phyloP scores from a whole-genome alignment of 2,329 filamentous ascomycete species.

The Ceratocystis cubensis region DNA sequence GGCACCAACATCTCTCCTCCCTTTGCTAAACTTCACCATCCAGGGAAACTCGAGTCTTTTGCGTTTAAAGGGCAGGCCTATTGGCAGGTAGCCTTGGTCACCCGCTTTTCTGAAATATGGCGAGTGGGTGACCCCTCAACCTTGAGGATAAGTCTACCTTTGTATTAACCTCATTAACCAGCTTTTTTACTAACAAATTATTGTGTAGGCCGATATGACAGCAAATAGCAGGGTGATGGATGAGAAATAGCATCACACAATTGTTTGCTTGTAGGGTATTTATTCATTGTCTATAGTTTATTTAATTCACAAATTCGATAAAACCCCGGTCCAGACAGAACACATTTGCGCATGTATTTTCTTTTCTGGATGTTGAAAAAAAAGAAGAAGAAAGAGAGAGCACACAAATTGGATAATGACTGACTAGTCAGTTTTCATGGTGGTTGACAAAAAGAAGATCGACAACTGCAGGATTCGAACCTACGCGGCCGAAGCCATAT shows the following conservation, averaged over 20 bases:
- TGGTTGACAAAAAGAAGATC: background rate
- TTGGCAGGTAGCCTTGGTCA: constrained; percentile 2
- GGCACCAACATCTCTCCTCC: background rate
- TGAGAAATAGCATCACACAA: background rate
- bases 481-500: constrained; percentile 20
- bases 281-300: no score
- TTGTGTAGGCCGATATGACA: background rate
- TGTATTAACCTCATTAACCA: background rate
- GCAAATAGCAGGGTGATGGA: background rate
- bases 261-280: no score
- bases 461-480: constrained; percentile 20
- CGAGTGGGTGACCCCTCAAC: constrained; percentile 9
- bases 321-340: no score
- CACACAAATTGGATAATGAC: no score
- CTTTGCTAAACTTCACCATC: background rate
- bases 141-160: constrained; percentile 11
- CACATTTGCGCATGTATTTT: background rate
- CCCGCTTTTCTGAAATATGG: background rate
- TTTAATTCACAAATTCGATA: no score
- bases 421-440: background rate
- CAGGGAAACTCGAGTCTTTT: background rate
- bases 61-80: background rate
- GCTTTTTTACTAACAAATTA: background rate
- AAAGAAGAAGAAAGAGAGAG: constrained; percentile 1
- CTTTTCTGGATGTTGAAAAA: background rate